These are phyloP conservation scores for Penicillium ucsense DNA, from an alignment of 495 filamentous ascomycete species.

Conservation along the genomic window DNA sequence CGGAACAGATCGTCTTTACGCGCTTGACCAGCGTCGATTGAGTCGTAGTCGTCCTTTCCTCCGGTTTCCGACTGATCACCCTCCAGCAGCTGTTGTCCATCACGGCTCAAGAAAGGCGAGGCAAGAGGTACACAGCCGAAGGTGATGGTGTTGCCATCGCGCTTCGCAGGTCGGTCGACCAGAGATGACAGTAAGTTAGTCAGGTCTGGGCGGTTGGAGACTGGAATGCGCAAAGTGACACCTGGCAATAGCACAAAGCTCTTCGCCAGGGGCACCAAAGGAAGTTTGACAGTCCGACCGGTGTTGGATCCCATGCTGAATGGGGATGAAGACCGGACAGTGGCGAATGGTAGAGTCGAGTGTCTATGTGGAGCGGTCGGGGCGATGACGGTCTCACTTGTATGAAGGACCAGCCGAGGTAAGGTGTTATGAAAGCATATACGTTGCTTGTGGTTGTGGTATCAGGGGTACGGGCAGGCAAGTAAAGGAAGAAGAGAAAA, in stretches of 20 bases:
- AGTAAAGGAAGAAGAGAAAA: background rate
- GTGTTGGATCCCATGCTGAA: conserved; percentile 34
- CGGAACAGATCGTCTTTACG: conserved; percentile 63
- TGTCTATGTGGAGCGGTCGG: too few species aligned
- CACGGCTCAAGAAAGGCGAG: conserved; percentile 55
- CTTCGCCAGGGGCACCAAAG: conserved; percentile 66
- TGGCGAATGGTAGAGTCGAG: conserved; percentile 2
- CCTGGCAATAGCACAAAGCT: conserved; percentile 73
- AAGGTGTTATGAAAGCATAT: too few species aligned
- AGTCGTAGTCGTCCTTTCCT: conserved; percentile 29
- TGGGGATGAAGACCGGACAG: background rate
- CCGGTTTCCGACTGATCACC: conserved; percentile 32
- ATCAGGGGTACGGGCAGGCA: conserved; percentile 10
- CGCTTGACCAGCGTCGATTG: conserved; percentile 48
- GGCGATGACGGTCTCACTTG: too few species aligned
- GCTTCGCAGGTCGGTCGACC: conserved; percentile 55
- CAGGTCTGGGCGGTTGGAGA: conserved; percentile 72
- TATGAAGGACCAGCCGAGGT: too few species aligned
- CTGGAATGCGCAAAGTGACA: conserved; percentile 63
- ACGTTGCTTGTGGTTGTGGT: background rate
- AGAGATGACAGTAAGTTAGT: conserved; percentile 70
- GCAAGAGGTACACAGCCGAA: conserved; percentile 76
- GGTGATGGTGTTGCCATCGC: conserved; percentile 54
- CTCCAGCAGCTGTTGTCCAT: conserved; percentile 62
- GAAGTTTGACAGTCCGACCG: conserved; percentile 44